These are phyloP conservation scores for Epichloe sp. DNA, from an alignment of 2,329 filamentous ascomycete species.

Conservation along the genomic window DNA sequence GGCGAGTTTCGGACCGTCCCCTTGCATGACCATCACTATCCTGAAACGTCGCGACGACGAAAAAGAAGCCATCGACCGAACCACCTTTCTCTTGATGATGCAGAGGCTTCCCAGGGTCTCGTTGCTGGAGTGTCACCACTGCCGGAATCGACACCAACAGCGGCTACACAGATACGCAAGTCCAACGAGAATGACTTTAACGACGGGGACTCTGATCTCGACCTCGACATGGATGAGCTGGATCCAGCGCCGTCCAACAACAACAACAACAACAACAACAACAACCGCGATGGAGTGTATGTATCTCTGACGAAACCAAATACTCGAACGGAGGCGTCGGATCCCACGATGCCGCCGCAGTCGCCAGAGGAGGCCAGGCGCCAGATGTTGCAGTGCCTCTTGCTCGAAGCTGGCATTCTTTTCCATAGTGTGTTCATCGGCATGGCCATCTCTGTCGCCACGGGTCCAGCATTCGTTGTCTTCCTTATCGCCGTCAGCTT, in stretches of 20 bases:
- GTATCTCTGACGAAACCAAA: constrained; percentile 18
- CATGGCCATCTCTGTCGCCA: constrained; percentile 73
- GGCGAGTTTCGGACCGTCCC: constrained; percentile 15
- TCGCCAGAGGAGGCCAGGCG: constrained; percentile 48
- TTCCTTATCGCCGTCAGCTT: constrained; percentile 72
- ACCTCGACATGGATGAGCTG: constrained; percentile 49
- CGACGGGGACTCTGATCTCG: constrained; percentile 41
- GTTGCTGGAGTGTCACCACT: constrained; percentile 46
- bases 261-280: constrained; percentile 8
- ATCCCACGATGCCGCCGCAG: constrained; percentile 12
- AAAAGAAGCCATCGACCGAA: constrained; percentile 27
- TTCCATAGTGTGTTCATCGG: constrained; percentile 81
- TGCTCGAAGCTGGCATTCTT: constrained; percentile 71
- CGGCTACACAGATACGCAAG: constrained; percentile 12
- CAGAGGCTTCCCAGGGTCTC: constrained; percentile 39
- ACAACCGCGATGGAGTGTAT: constrained; percentile 16
- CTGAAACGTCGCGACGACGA: constrained; percentile 25
- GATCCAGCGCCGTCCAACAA: constrained; percentile 25
- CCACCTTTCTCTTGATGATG: constrained; percentile 37
- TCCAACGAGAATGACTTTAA: constrained; percentile 20
- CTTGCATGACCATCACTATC: constrained; percentile 9
- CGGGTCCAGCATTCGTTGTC: constrained; percentile 65
- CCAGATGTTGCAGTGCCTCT: constrained; percentile 61
- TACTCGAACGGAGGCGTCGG: background rate
- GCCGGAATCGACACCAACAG: constrained; percentile 37